Conservation (phyloP, 2,329 filamentous ascomycete genomes). For the Botryotinia convoluta region DNA sequence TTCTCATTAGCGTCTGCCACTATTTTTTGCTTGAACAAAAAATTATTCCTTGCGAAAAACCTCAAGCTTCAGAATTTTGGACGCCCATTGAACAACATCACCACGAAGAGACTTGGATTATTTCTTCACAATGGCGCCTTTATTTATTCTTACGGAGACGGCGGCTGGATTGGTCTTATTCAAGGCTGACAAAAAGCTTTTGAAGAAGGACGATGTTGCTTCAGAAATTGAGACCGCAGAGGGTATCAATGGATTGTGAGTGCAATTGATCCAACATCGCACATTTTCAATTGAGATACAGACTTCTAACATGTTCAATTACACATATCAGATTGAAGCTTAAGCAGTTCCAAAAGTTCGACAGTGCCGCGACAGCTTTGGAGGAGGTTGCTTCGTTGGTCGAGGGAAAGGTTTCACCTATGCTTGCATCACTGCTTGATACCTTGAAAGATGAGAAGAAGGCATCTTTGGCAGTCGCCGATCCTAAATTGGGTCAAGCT, state of each 20-base stretch:
- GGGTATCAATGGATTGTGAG: conserved; percentile 81
- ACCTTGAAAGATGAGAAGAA: conserved; percentile 97
- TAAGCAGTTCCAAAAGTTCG: conserved; percentile 97
- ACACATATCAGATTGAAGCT: conserved; percentile 69
- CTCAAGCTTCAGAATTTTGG: conserved; percentile 23
- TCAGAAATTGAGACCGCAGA: conserved; percentile 76
- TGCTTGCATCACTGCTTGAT: conserved; percentile 78
- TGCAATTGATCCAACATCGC: conserved; percentile 35
- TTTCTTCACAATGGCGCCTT: conserved; percentile 61
- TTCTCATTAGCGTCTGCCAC: conserved; percentile 25
- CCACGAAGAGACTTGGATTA: conserved; percentile 20
- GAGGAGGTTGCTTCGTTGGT: conserved; percentile 86
- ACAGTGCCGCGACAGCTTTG: conserved; percentile 84
- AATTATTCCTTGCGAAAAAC: conserved; percentile 30
- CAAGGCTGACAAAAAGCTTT: conserved; percentile 98
- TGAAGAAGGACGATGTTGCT: conserved; percentile 80
- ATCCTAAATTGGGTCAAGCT: conserved; percentile 85
- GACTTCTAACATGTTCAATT: conserved; percentile 26
- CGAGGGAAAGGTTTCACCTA: conserved; percentile 91
- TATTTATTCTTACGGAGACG: conserved; percentile 92
- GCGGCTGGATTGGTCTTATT: conserved; percentile 88
- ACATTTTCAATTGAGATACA: conserved; percentile 13
- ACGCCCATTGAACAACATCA: conserved; percentile 20
- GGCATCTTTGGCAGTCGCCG: conserved; percentile 87
- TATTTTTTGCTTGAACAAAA: conserved; percentile 23